phyloP scores from a whole-genome alignment of 768 basidiomycete genomes.

The Russula earlei region DNA sequence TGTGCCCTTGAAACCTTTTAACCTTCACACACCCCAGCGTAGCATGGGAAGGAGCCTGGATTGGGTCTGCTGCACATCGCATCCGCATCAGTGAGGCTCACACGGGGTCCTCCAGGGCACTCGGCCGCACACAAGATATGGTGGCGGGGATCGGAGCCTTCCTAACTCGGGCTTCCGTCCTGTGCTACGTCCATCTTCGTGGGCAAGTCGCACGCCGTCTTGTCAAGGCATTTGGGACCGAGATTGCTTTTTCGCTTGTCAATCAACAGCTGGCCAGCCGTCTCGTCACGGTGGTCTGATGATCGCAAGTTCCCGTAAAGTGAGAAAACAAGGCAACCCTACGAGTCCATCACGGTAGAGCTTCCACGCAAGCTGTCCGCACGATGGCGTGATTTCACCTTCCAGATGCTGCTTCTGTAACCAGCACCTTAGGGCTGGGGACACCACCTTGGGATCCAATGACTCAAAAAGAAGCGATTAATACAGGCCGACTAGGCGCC shows the following conservation, averaged over 20 bases:
- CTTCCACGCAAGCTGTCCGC: background rate
- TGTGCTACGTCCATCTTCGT: background rate
- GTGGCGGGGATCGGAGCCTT: background rate
- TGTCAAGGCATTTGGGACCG: background rate
- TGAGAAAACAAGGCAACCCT: background rate
- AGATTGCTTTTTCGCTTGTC: background rate
- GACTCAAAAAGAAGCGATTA: background rate
- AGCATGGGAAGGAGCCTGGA: conserved; percentile 12
- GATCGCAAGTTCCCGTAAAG: background rate
- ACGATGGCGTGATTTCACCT: background rate
- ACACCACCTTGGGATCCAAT: conserved; percentile 6
- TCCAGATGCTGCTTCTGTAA: conserved; percentile 1
- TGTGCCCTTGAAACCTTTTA: background rate
- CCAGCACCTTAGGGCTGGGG: background rate
- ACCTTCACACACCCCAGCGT: background rate
- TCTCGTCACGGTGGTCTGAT: background rate
- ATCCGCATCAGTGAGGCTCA: background rate
- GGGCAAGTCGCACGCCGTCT: too few species aligned
- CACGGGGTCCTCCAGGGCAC: background rate
- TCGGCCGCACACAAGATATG: background rate
- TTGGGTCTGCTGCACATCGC: background rate
- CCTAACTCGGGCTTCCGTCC: background rate
- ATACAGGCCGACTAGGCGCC: conserved; percentile 1
- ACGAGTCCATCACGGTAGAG: background rate
- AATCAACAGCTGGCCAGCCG: background rate